These are phyloP conservation scores for Discostella stelligeroides DNA, from an alignment of 108 stramenopile genomes.

Conservation along the genomic window DNA sequence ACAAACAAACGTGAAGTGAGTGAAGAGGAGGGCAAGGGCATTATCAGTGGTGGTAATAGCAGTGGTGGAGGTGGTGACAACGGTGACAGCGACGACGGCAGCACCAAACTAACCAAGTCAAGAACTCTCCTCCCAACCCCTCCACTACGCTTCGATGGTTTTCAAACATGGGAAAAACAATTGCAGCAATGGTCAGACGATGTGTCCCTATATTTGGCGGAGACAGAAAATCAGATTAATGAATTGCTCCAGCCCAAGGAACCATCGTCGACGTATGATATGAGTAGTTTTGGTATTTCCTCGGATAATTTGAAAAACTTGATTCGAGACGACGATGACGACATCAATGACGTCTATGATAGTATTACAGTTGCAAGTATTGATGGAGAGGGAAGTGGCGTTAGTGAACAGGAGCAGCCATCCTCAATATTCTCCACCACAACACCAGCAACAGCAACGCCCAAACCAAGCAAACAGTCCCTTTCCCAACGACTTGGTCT, in stretches of 20 bases:
- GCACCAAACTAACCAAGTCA: no score
- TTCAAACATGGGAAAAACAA: conserved; percentile 73
- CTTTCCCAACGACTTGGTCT: conserved; percentile 21
- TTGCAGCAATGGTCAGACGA: conserved; percentile 83
- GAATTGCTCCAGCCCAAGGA: conserved; percentile 53
- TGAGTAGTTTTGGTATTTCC: conserved; percentile 34
- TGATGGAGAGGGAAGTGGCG: not conserved
- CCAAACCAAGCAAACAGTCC: not conserved
- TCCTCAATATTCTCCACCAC: not conserved
- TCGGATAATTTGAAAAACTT: conserved; percentile 26
- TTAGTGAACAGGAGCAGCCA: not conserved
- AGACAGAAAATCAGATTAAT: conserved; percentile 39
- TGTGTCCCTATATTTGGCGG: conserved; percentile 63
- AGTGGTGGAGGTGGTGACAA: conserved; percentile 10
- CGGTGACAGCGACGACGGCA: not conserved
- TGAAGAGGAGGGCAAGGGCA: conserved; percentile 1
- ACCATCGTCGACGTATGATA: conserved; percentile 22
- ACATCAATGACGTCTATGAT: not conserved
- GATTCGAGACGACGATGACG: conserved; percentile 9
- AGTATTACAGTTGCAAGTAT: not conserved
- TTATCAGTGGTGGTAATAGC: not conserved
- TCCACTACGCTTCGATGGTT: conserved; percentile 70
- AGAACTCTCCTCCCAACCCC: not conserved
- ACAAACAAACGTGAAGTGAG: no score
- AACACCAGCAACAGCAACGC: not conserved